Percentiles rank a stretch among this genome's conserved stretches.
Conservation (phyloP, 2,329 filamentous ascomycete species). For the Aureobasidium musti region DNA sequence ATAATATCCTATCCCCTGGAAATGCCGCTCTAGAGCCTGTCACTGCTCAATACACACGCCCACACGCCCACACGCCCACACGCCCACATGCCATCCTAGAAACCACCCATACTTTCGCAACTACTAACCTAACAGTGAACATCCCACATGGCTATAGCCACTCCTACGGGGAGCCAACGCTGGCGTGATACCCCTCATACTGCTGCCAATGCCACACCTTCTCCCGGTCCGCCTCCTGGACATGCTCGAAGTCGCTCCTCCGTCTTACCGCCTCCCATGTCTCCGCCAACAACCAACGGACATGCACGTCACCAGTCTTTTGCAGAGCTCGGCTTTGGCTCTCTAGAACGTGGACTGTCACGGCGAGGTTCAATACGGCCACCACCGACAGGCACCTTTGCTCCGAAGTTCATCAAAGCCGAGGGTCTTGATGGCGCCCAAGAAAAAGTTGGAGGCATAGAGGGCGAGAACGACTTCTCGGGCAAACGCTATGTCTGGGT, state of each 20-base stretch:
- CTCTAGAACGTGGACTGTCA: slow-evolving; percentile 30
- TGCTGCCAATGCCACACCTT: slow-evolving; percentile 63
- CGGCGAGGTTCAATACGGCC: slow-evolving; percentile 23
- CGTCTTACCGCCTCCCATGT: slow-evolving; percentile 64
- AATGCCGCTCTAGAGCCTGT: slow-evolving; percentile 19
- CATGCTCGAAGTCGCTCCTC: slow-evolving; percentile 72
- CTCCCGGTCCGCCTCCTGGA: slow-evolving; percentile 57
- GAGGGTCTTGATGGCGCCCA: slow-evolving; percentile 68
- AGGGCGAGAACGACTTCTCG: slow-evolving; percentile 98
- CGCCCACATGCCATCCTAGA: slow-evolving; percentile 19
- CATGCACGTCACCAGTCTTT: slow-evolving; percentile 71
- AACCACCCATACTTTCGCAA: background rate
- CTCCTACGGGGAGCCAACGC: slow-evolving; percentile 43
- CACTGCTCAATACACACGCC: slow-evolving; percentile 7
- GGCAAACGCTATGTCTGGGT: slow-evolving; percentile 99
- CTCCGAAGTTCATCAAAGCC: slow-evolving; percentile 90
- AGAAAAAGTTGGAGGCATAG: slow-evolving; percentile 68
- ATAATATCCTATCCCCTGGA: slow-evolving; percentile 7
- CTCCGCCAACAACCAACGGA: slow-evolving; percentile 46
- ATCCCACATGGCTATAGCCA: slow-evolving; percentile 25
- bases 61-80: slow-evolving; percentile 19
- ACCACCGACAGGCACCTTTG: slow-evolving; percentile 73
- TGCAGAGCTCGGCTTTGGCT: slow-evolving; percentile 50
- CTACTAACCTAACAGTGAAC: slow-evolving; percentile 22
- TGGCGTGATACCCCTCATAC: slow-evolving; percentile 81